phyloP scores from a whole-genome alignment of 1,139 yeast genomes.

The Yarrowia galli region DNA sequence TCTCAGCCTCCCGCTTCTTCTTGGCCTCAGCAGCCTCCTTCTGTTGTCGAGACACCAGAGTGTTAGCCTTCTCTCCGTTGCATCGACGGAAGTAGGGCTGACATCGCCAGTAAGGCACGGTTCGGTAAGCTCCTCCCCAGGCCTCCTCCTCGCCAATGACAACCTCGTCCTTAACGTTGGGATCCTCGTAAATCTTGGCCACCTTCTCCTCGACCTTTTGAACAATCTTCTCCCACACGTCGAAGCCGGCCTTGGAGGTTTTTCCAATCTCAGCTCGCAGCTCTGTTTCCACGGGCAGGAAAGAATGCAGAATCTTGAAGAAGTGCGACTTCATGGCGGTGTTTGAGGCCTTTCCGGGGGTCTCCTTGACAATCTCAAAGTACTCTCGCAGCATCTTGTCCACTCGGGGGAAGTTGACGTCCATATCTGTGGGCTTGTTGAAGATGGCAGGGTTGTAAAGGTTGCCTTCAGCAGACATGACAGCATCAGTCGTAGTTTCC shows the following conservation, averaged over 20 bases:
- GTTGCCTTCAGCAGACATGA: slow-evolving; percentile 98
- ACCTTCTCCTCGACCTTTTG: slow-evolving; percentile 71
- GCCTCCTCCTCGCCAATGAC: slow-evolving; percentile 65
- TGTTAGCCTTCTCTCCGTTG: slow-evolving; percentile 58
- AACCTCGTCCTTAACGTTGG: slow-evolving; percentile 54
- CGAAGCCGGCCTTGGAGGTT: slow-evolving; percentile 56
- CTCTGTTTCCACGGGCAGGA: slow-evolving; percentile 75
- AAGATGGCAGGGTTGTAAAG: slow-evolving; percentile 93
- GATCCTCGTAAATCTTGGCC: slow-evolving; percentile 56
- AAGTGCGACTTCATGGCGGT: slow-evolving; percentile 92
- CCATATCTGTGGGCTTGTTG: slow-evolving; percentile 51
- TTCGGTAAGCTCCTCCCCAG: slow-evolving; percentile 76
- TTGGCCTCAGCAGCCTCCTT: slow-evolving; percentile 21
- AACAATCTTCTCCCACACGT: slow-evolving; percentile 75
- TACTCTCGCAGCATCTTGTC: slow-evolving; percentile 85
- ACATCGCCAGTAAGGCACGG: slow-evolving; percentile 95
- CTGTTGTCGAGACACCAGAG: slow-evolving; percentile 39
- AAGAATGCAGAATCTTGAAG: slow-evolving; percentile 83
- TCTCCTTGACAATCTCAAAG: slow-evolving; percentile 74
- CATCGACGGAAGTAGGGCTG: slow-evolving; percentile 94
- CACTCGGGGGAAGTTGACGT: slow-evolving; percentile 81
- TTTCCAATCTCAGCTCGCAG: slow-evolving; percentile 75
- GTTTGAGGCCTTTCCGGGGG: slow-evolving; percentile 76
- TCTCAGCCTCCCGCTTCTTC: slow-evolving; percentile 17
- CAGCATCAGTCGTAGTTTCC: slow-evolving; percentile 79